Evolutionary conservation across 2,329 filamentous ascomycete genomes (phyloP), one percentile per base, ranked within the genome.

Genomic region (Aspergillus quadrilineatus): DNA sequence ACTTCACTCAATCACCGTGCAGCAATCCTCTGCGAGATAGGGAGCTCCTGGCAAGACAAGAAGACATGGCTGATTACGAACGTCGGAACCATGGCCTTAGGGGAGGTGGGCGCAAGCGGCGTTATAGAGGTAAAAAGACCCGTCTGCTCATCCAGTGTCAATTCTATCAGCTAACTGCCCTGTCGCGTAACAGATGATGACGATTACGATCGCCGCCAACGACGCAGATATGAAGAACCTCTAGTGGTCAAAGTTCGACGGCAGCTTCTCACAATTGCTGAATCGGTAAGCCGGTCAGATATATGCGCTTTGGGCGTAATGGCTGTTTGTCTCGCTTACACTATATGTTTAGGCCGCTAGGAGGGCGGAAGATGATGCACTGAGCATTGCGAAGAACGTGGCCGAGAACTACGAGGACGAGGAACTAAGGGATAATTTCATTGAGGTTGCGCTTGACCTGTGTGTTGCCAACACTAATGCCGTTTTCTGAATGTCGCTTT

Each of bases 401-500:
- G 82, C 87, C 32, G 90, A 96, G 44, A 89, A 95, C 73, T 89
- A 89, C 70, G 92, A 95, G n/a, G 89, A 95, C 69, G 85, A 88
- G 64, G 88, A 92, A 64, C 78, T 96, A 53, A 86, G 86, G 62
- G 82, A 80, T 32, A 85, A 82, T 50, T 95, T 96, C 72, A 79
- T 89, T 63, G 84, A 88, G 56, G 82, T 96, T 30, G 80, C 86
- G 6, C 77, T 92, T 57, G 89, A 93, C 74, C 81, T 97, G 82
- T 85, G 74, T 63, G 82, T 64, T 58, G 29, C 26, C 30, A 37
- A 12, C 28, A 14, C 2, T 41, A 12, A 17, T 37, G 9, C 28
- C 3, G 22, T 51, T 41, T 14, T 9, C n/a, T 22, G 17, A 34
- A 30, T 22, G 28, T 14, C 39, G 4, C 17, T 41, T 10, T 30